phyloP scores from a whole-genome alignment of 495 filamentous ascomycete genomes.

The Talaromyces proteolyticus region DNA sequence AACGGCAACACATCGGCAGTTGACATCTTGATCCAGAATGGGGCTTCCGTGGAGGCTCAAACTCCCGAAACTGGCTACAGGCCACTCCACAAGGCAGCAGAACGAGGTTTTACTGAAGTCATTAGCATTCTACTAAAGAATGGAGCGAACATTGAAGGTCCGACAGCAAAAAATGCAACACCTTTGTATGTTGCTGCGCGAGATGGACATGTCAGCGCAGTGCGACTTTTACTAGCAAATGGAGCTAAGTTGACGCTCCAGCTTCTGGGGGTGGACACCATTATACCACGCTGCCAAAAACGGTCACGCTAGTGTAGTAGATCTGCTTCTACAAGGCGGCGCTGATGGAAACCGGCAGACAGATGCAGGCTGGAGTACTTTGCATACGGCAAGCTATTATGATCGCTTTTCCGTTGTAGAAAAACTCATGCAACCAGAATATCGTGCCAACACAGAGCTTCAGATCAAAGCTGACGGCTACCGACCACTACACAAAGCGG shows the following conservation, averaged over 20 bases:
- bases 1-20: neutral
- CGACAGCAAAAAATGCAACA: neutral
- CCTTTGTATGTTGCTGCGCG: conserved; percentile 1
- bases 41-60: conserved; percentile 10
- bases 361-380: conserved; percentile 23
- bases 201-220: neutral
- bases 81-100: conserved; percentile 31
- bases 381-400: conserved; percentile 19
- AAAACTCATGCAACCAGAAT: neutral
- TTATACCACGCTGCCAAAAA: neutral
- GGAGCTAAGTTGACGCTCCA: conserved; percentile 20
- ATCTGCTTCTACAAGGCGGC: conserved; percentile 25
- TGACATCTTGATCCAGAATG: conserved; percentile 15
- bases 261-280: conserved; percentile 19
- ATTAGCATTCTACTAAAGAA: conserved; percentile 33
- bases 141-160: conserved; percentile 26
- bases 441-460: neutral
- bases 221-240: conserved; percentile 14
- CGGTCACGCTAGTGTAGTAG: neutral
- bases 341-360: conserved; percentile 31
- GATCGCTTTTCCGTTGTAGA: neutral
- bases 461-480: neutral
- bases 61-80: neutral
- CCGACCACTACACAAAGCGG: conserved; percentile 29
- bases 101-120: conserved; percentile 25